phyloP scores from a whole-genome alignment of 495 filamentous ascomycete species.

The Astrothelium macrocarpum region DNA sequence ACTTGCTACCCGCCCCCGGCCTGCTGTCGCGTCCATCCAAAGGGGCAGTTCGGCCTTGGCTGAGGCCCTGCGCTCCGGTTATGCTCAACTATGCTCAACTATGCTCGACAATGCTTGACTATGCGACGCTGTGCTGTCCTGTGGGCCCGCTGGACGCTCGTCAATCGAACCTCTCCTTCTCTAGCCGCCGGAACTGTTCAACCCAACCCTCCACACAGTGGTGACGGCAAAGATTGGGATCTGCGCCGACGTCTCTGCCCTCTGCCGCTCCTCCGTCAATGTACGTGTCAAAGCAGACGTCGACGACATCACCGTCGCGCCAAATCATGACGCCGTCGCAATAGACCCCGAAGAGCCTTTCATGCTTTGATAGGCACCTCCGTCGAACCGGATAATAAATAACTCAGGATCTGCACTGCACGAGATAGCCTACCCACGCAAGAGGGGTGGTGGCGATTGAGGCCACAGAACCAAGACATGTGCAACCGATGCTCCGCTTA shows the following conservation, averaged over 20 bases:
- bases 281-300: too few species aligned
- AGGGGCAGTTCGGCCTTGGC: not conserved
- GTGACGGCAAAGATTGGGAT: not conserved
- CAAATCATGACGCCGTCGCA: not conserved
- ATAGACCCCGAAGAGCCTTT: not conserved
- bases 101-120: too few species aligned
- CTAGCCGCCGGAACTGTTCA: not conserved
- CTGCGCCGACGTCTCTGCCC: not conserved
- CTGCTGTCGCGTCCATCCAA: not conserved
- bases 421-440: not conserved
- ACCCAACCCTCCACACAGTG: not conserved
- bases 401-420: conserved; percentile 2
- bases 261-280: not conserved
- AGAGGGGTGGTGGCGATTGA: not conserved
- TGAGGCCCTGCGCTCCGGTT: too few species aligned
- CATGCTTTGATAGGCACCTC: not conserved
- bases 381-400: not conserved
- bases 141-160: not conserved
- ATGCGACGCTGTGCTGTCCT: conserved; percentile 2
- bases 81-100: too few species aligned
- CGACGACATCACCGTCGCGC: not conserved
- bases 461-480: not conserved
- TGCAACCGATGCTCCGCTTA: not conserved
- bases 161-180: not conserved
- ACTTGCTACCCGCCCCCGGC: not conserved